Percentiles rank a stretch among this genome's conserved stretches.
Conservation (phyloP, 2,329 filamentous ascomycete genomes). For the Cucurbitaria berberidis region DNA sequence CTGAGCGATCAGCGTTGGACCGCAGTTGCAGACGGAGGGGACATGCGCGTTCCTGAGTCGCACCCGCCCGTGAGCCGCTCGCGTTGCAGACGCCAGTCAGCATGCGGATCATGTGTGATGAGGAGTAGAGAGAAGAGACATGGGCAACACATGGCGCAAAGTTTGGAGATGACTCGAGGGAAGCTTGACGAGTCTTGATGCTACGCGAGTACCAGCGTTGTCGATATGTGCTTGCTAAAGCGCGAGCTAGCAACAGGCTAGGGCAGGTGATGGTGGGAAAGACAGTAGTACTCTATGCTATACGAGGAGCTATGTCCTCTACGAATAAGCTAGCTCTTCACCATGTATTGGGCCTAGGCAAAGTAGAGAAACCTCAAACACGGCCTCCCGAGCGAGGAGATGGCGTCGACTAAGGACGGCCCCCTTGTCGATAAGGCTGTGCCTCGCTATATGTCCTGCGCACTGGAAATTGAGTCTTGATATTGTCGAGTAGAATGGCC, state of each 20-base stretch:
- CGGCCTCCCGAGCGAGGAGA: not conserved
- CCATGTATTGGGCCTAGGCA: not conserved
- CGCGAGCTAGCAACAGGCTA: conserved; percentile 6
- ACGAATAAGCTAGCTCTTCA: not conserved
- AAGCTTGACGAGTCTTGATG: conserved; percentile 40
- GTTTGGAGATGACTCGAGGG: conserved; percentile 4
- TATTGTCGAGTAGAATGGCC: conserved; percentile 4
- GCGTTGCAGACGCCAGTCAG: conserved; percentile 18
- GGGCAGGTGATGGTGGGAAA: conserved; percentile 5
- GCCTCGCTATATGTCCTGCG: conserved; percentile 20
- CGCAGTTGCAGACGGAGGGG: conserved; percentile 8
- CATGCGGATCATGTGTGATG: conserved; percentile 11
- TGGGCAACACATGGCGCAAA: conserved; percentile 7
- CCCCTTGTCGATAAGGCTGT: conserved; percentile 14
- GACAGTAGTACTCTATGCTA: conserved; percentile 1
- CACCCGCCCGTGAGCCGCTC: conserved; percentile 9
- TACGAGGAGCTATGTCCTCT: conserved; percentile 6
- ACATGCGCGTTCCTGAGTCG: conserved; percentile 10
- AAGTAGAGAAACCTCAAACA: not conserved
- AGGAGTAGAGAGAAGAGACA: conserved; percentile 4
- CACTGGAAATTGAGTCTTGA: conserved; percentile 12
- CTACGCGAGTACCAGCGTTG: conserved; percentile 14
- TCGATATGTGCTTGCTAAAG: conserved; percentile 14
- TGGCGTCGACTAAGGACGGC: conserved; percentile 9
- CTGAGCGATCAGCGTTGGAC: conserved; percentile 7